Base-by-base conservation (phyloP, 2,329 filamentous ascomycete genomes). In the Epicoccum nigrum region DNA sequence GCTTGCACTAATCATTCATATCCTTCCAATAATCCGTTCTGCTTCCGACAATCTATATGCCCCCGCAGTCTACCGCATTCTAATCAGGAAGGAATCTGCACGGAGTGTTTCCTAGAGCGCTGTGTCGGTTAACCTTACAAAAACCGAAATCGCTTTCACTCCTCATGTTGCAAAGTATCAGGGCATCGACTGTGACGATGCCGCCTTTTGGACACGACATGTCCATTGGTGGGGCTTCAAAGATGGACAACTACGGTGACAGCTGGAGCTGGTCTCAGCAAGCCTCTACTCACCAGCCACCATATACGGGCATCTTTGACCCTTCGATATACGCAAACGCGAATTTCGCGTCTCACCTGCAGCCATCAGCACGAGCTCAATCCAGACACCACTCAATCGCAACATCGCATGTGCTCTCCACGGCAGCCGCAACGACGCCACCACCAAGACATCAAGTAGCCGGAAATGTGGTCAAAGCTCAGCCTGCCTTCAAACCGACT, bases 401-500 rank as follows among this genome's bases (percentile, higher is more conserved):
- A n/a, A 62, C 67, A 7, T 65, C 67, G 25, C 68, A 66, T 49
- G 55, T 65, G 0, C 23, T 65, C 15, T 56, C 59, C 2, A 56
- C 60, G 1, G 58, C 63, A 30, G 64, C 63, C 11, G 54, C 65
- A 15, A 69, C 66, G 7, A 66, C 69, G 28, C 68, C 69, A 17
- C 68, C 66, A 16, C 50, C 62, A 15, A 60, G 68, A 45, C 57
- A 65, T 17, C 65, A 68, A 27, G 55, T 64, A 6, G 54, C 67
- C 19, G 67, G 65, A 17, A 61, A 44, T 39, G 59, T 70, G 52
- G 63, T 72, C 44, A 72, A 73, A 45, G 69, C 70, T n/a, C 68
- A 74, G 25, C 67, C 70, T 12, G 69, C 69, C 9, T 73, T 89
- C 62, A 76, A 79, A 58, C 85, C 87, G 23, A 90, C 87, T 19